Conservation (phyloP, 768 basidiomycete species). For the Exsudoporus frostii region DNA sequence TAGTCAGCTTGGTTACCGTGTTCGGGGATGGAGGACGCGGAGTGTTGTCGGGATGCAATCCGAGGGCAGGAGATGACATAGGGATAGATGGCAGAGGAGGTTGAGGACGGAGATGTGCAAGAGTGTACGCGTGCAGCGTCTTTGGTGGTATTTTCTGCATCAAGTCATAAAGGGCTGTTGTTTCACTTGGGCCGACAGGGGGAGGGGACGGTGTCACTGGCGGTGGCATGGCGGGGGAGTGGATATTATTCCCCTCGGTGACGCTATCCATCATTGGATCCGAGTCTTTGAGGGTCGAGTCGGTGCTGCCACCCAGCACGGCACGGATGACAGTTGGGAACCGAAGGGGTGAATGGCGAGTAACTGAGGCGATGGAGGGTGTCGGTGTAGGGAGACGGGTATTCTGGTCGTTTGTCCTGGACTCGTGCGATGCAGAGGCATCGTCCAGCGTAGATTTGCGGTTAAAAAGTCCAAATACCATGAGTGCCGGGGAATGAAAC, state of each 20-base stretch:
- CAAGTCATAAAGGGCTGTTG: conserved; percentile 45
- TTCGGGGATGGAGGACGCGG: conserved; percentile 31
- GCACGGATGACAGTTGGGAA: conserved; percentile 15
- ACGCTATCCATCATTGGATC: conserved; percentile 5
- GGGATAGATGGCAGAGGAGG: neutral
- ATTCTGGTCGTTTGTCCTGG: conserved; percentile 1
- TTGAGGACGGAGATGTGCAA: conserved; percentile 43
- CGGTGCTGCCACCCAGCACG: conserved; percentile 18
- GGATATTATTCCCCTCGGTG: conserved; percentile 2
- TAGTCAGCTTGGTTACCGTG: conserved; percentile 45
- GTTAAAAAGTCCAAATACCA: conserved; percentile 43
- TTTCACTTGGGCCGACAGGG: conserved; percentile 41
- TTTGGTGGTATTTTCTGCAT: conserved; percentile 63
- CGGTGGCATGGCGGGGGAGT: conserved; percentile 19
- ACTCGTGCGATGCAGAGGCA: conserved; percentile 4
- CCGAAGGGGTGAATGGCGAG: conserved; percentile 22
- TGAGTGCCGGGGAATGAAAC: conserved; percentile 6
- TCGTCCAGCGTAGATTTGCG: conserved; percentile 29
- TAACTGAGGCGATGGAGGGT: conserved; percentile 42
- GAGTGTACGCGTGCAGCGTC: conserved; percentile 59
- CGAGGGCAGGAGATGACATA: conserved; percentile 12
- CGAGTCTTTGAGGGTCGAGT: conserved; percentile 19
- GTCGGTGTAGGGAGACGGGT: conserved; percentile 52
- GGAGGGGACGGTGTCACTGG: conserved; percentile 34
- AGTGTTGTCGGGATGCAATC: conserved; percentile 8